Evolutionary conservation across 495 filamentous ascomycete species (phyloP).

Genomic region (Tricharina praecox): DNA sequence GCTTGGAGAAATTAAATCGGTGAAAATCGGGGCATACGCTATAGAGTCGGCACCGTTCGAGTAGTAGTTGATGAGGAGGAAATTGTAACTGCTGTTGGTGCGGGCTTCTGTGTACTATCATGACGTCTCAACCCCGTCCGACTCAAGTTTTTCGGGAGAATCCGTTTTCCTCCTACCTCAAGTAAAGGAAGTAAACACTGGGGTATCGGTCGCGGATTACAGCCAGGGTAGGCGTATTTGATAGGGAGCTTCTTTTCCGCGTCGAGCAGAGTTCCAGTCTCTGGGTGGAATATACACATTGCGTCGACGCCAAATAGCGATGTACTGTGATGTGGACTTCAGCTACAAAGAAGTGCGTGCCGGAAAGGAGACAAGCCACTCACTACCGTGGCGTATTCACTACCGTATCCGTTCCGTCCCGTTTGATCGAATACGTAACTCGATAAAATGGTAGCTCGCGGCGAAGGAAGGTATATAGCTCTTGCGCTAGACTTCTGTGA

Average conservation of each 20-base stretch:
- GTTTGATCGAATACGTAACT: slow-evolving; percentile 50
- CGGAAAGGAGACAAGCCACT: slow-evolving; percentile 6
- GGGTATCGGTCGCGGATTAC: slow-evolving; percentile 47
- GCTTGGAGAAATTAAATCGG: too few relatives aligned
- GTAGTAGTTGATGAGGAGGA: slow-evolving; percentile 64
- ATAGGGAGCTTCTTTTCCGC: slow-evolving; percentile 30
- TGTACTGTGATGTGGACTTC: slow-evolving; percentile 30
- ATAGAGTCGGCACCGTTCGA: slow-evolving; percentile 52
- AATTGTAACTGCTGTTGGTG: slow-evolving; percentile 49
- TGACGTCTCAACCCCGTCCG: too few relatives aligned
- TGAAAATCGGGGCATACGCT: slow-evolving; percentile 31
- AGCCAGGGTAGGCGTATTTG: slow-evolving; percentile 32
- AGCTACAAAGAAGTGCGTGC: background rate
- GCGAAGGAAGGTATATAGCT: slow-evolving; percentile 50
- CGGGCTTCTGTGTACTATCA: slow-evolving; percentile 37
- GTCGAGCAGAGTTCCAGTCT: slow-evolving; percentile 33
- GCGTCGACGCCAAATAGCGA: slow-evolving; percentile 58
- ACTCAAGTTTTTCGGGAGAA: background rate
- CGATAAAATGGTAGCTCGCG: slow-evolving; percentile 51
- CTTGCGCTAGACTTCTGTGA: slow-evolving; percentile 31
- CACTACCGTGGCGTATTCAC: slow-evolving; percentile 47
- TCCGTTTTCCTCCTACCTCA: background rate
- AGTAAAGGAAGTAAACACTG: slow-evolving; percentile 33
- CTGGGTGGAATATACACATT: slow-evolving; percentile 33
- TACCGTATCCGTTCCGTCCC: slow-evolving; percentile 37